Evolutionary conservation across 352 stramenopile species (phyloP).

Genomic region (Saprolegnia diclina): DNA sequence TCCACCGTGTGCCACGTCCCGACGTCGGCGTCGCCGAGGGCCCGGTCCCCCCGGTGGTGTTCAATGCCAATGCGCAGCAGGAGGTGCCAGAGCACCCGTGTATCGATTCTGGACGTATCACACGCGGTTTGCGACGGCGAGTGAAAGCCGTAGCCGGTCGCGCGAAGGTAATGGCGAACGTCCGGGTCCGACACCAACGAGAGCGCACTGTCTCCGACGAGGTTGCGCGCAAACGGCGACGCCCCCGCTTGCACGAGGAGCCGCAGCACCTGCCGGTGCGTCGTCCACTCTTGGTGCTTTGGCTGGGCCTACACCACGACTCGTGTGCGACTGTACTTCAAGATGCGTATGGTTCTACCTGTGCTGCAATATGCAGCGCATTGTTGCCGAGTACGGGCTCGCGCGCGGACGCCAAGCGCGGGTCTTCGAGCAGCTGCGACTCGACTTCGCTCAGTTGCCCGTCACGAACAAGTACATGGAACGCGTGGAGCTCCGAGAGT

Average conservation of each 20-base stretch:
- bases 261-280: conserved; percentile 3
- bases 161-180: conserved; percentile 10
- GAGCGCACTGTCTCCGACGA: conserved; percentile 1
- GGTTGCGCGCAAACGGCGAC: conserved; percentile 18
- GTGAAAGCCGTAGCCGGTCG: conserved; percentile 22
- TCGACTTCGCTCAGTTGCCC: conserved; percentile 14
- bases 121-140: no score
- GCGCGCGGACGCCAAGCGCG: conserved; percentile 2
- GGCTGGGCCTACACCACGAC: neutral
- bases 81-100: conserved; percentile 2
- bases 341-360: no score
- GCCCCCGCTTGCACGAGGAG: conserved; percentile 5
- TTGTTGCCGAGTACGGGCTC: conserved; percentile 25
- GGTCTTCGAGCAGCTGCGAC: conserved; percentile 9
- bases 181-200: neutral
- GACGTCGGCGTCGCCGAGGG: neutral
- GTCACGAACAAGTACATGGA: conserved; percentile 10
- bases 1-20: conserved; percentile 22
- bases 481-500: conserved; percentile 6
- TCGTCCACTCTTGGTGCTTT: conserved; percentile 7
- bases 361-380: conserved; percentile 14
- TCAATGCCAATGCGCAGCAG: neutral
- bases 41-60: neutral
- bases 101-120: neutral
- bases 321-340: no score